Conservation (phyloP, 495 filamentous ascomycete species). For the Penicillium chermesinum region DNA sequence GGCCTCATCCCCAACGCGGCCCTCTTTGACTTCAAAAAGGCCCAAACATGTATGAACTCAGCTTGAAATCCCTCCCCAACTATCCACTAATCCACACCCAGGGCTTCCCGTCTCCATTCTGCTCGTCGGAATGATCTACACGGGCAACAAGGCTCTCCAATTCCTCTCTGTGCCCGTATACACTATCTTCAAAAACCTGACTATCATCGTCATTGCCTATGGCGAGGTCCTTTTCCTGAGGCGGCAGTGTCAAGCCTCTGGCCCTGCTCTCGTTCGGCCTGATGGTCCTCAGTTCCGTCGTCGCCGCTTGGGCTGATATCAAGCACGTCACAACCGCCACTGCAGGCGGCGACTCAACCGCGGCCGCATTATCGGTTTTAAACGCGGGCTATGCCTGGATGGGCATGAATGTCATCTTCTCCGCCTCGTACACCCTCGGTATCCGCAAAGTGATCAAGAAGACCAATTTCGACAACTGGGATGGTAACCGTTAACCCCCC, state of each 20-base stretch:
- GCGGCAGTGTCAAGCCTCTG: conserved; percentile 81
- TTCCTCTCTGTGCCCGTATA: conserved; percentile 98
- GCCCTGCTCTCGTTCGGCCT: conserved; percentile 95
- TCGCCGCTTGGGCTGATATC: conserved; percentile 98
- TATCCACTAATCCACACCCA: too few relatives aligned
- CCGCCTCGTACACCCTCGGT: conserved; percentile 78
- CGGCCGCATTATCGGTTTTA: conserved; percentile 74
- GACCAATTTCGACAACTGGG: conserved; percentile 99
- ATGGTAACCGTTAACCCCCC: conserved; percentile 79
- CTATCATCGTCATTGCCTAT: conserved; percentile 97
- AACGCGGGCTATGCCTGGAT: conserved; percentile 99
- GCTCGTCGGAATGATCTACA: conserved; percentile 99
- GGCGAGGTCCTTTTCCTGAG: conserved; percentile 99
- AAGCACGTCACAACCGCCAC: conserved; percentile 67
- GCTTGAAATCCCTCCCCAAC: too few relatives aligned
- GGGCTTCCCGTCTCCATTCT: conserved; percentile 97
- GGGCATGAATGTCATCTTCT: conserved; percentile 94
- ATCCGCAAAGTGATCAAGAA: conserved; percentile 99
- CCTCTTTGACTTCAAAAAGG: too few relatives aligned
- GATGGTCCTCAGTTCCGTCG: conserved; percentile 92
- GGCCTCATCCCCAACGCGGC: too few relatives aligned
- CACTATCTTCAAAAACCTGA: conserved; percentile 99
- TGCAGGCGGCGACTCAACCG: conserved; percentile 61
- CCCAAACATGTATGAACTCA: too few relatives aligned
- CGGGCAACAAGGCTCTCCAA: conserved; percentile 90